A percentile compares a stretch with the other conserved stretches of the same genome.
phyloP scores from a whole-genome alignment of 176 grass and related monocot species.

The Juncus effusus region DNA sequence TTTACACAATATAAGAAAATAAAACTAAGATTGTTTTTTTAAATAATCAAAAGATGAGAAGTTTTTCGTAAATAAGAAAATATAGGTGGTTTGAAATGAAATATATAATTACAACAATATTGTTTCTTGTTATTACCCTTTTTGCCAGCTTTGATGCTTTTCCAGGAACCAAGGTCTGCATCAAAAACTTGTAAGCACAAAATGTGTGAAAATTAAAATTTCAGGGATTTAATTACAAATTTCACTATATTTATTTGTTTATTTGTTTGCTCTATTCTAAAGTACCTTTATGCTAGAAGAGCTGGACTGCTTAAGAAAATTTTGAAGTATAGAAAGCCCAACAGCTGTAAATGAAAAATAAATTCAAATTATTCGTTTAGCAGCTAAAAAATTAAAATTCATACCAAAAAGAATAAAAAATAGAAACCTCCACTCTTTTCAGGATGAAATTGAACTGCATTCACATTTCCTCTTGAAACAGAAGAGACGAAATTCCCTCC shows the following conservation, averaged over 20 bases:
- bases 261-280: constrained; percentile 10
- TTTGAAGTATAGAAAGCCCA: constrained; percentile 76
- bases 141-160: constrained; percentile 95
- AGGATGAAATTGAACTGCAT: constrained; percentile 95
- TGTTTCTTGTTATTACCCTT: constrained; percentile 53
- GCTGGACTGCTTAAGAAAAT: constrained; percentile 57
- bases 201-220: neutral
- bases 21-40: too few relatives aligned
- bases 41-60: too few relatives aligned
- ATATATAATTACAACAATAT: too few relatives aligned
- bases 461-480: constrained; percentile 81
- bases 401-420: constrained; percentile 4
- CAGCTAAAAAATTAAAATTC: neutral
- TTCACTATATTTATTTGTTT: neutral
- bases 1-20: too few relatives aligned
- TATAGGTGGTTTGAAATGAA: too few relatives aligned
- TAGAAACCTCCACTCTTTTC: constrained; percentile 94
- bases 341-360: constrained; percentile 41
- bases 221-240: neutral
- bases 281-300: constrained; percentile 64
- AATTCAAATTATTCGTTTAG: constrained; percentile 4
- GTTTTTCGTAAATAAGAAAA: too few relatives aligned
- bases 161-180: constrained; percentile 48
- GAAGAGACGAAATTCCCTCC: constrained; percentile 84
- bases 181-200: constrained; percentile 15